Conservation (phyloP, 805 yeast genomes). For the Tetrapisispora taiwanensis region DNA sequence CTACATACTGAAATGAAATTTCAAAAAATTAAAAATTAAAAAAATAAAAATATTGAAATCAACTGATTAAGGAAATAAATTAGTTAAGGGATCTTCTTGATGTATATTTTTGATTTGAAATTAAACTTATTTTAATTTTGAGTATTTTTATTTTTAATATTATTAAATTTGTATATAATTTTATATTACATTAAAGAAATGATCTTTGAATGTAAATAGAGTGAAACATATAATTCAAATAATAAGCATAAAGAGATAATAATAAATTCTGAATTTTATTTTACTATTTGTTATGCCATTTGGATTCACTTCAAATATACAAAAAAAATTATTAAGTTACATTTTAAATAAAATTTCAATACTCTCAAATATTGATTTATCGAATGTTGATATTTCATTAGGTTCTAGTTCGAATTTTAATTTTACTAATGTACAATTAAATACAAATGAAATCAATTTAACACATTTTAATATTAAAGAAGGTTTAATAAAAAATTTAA, state of each 20-base stretch:
- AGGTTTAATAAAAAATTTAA: slow-evolving; percentile 49
- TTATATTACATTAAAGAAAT: too few relatives aligned
- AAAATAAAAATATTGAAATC: too few relatives aligned
- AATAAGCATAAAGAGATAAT: not conserved
- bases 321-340: slow-evolving; percentile 69
- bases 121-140: too few relatives aligned
- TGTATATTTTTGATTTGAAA: too few relatives aligned
- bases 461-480: slow-evolving; percentile 56
- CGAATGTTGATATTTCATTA: slow-evolving; percentile 70
- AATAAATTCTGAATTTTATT: not conserved
- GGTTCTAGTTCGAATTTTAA: slow-evolving; percentile 44
- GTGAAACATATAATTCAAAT: too few relatives aligned
- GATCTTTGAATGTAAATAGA: too few relatives aligned
- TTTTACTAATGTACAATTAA: slow-evolving; percentile 55
- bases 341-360: slow-evolving; percentile 71
- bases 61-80: too few relatives aligned
- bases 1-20: too few relatives aligned
- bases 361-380: slow-evolving; percentile 72
- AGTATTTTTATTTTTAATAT: too few relatives aligned
- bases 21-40: too few relatives aligned
- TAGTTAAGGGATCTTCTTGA: too few relatives aligned
- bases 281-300: slow-evolving; percentile 15
- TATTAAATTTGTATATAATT: too few relatives aligned
- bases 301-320: slow-evolving; percentile 82
- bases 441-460: slow-evolving; percentile 55